These are phyloP conservation scores for Sporormia fimetaria DNA, from an alignment of 495 filamentous ascomycete genomes.

Conservation along the genomic window DNA sequence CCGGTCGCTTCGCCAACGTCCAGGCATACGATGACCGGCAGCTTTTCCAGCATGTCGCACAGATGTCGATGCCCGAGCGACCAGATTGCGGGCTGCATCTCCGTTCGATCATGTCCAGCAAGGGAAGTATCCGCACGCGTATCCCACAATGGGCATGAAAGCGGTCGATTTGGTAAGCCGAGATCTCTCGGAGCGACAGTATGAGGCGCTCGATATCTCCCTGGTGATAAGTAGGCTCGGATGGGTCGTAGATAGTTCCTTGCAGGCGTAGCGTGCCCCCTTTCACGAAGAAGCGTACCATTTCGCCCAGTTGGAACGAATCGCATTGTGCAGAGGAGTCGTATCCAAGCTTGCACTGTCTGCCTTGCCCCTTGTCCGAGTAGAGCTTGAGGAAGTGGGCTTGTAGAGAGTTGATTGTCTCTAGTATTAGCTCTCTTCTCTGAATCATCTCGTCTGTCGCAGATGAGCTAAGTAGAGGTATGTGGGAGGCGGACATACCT, in stretches of 20 bases:
- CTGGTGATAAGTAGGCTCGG: conserved; percentile 27
- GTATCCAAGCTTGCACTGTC: conserved; percentile 66
- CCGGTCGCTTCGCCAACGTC: conserved; percentile 29
- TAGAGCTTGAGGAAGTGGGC: conserved; percentile 62
- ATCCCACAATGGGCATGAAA: conserved; percentile 71
- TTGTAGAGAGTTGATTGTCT: conserved; percentile 66
- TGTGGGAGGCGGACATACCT: conserved; percentile 37
- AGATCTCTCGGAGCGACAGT: conserved; percentile 46
- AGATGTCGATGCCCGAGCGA: conserved; percentile 37
- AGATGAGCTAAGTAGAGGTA: background rate
- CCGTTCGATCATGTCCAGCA: conserved; percentile 53
- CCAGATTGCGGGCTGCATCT: conserved; percentile 18
- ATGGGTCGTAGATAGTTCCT: conserved; percentile 28
- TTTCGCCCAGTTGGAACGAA: conserved; percentile 76
- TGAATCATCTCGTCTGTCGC: conserved; percentile 56
- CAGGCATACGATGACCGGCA: conserved; percentile 27
- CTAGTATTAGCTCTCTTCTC: conserved; percentile 57
- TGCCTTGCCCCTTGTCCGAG: conserved; percentile 40
- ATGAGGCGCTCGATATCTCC: conserved; percentile 44
- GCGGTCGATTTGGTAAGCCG: conserved; percentile 68
- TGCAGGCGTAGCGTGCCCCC: conserved; percentile 34
- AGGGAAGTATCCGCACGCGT: conserved; percentile 51
- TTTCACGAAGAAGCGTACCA: conserved; percentile 61
- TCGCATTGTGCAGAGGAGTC: conserved; percentile 67
- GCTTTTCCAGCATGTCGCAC: conserved; percentile 37